Conservation (phyloP, 2,329 filamentous ascomycete species). For the Aspergillus eucalypticola region DNA sequence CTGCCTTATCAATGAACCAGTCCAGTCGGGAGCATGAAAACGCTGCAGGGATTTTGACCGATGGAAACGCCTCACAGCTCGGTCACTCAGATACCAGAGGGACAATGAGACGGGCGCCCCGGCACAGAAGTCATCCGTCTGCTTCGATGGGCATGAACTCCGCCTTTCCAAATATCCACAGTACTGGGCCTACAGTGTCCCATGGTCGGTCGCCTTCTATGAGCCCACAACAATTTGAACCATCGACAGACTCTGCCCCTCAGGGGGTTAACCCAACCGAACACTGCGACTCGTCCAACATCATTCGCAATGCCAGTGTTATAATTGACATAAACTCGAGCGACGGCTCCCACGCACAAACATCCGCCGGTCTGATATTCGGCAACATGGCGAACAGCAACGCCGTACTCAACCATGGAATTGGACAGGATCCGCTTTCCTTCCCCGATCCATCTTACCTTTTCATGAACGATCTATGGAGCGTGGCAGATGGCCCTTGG, state of each 20-base stretch:
- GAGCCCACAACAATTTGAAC: too few species aligned
- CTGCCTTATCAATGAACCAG: slow-evolving; percentile 21
- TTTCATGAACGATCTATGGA: slow-evolving; percentile 26
- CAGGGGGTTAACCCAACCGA: background rate
- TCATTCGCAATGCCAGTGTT: background rate
- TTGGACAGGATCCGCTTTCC: background rate
- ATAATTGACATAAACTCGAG: background rate
- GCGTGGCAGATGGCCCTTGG: slow-evolving; percentile 37
- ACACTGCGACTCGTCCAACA: background rate
- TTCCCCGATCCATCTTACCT: slow-evolving; percentile 12
- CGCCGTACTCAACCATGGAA: background rate
- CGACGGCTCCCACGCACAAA: too few species aligned
- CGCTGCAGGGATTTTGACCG: too few species aligned
- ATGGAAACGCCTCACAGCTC: background rate
- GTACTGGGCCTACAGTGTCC: too few species aligned
- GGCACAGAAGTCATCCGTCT: background rate
- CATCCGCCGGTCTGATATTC: background rate
- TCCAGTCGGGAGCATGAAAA: too few species aligned
- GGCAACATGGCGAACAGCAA: background rate
- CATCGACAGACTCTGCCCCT: background rate
- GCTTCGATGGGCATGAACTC: background rate
- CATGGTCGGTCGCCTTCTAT: too few species aligned
- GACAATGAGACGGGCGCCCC: background rate
- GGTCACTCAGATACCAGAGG: background rate
- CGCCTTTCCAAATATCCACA: too few species aligned